Evolutionary conservation across 2,329 filamentous ascomycete genomes (phyloP), one percentile per base, ranked within the genome.

Genomic region (Aspergillus amoenus): DNA sequence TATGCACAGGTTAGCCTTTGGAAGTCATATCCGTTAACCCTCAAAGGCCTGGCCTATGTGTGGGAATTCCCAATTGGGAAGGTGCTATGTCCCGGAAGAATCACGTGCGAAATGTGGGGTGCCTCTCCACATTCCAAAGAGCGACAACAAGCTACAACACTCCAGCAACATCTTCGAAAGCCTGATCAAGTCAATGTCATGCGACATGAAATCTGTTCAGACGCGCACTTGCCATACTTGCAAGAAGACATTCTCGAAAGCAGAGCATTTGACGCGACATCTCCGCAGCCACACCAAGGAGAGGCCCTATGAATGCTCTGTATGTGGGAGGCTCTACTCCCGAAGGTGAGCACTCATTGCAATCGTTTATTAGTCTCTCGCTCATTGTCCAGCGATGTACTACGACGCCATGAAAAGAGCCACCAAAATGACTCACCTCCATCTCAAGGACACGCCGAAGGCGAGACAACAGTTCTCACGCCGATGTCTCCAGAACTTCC

Each of bases 261-360:
- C 57, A 17, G 62, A 65, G 39, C 62, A 65, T 52, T 59, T 65
- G 11, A 64, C 61, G 8, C 52, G 63, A 11, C 93, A 97, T 69
- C 93, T 96, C 90, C 82, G 93, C 64, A 94, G 90, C 70, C 92
- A 96, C 70, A 97, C 93, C 1, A 84, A 92, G 68, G 92, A 96
- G 80, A 96, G 96, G 78, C 93, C 92, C 0, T 96, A 61, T 34
- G 43, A 24, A 17, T 65, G 63, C 34, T 51, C 59, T 5, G 42
- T 55, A 17, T 65, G 62, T 45, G 63, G 62, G 15, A 65, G 61
- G 52, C n/a, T 63, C 21, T 65, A 64, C 17, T 58, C 58, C 4
- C 53, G 62, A 47, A 64, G 57, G 63, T 65, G 39, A 8, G 41
- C n/a, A 8, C 27, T 34, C 24, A 8, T 9, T 18, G 12, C 22